These are phyloP conservation scores for Flueggea neowawraea DNA, from an alignment of 441 rosid species.

Conservation along the genomic window DNA sequence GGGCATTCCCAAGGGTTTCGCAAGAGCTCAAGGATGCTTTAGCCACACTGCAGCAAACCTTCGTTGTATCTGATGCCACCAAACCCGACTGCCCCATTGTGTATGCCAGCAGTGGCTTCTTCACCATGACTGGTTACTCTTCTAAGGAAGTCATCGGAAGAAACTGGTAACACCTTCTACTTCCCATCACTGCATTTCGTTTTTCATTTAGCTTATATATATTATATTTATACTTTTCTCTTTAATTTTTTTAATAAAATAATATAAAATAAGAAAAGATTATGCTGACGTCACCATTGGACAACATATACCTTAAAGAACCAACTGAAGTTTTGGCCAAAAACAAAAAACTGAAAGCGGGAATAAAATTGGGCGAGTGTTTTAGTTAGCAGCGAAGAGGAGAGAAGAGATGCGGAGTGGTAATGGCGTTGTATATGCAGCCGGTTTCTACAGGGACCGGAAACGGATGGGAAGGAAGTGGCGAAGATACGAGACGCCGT, in stretches of 20 bases:
- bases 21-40: conserved; percentile 89
- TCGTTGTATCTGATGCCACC: conserved; percentile 91
- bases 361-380: too few species aligned
- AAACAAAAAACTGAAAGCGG: too few species aligned
- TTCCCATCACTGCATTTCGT: not conserved
- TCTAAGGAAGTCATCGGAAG: conserved; percentile 78
- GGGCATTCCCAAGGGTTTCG: conserved; percentile 66
- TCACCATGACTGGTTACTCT: conserved; percentile 88
- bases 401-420: too few species aligned
- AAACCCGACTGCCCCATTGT: conserved; percentile 85
- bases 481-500: conserved; percentile 72
- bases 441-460: conserved; percentile 94
- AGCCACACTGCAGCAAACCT: conserved; percentile 88
- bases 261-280: too few species aligned
- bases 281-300: too few species aligned
- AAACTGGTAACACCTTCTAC: conserved; percentile 53
- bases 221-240: not conserved
- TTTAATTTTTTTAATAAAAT: too few species aligned
- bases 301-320: too few species aligned
- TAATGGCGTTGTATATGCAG: conserved; percentile 34
- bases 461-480: conserved; percentile 73
- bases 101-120: conserved; percentile 94
- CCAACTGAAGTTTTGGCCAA: too few species aligned
- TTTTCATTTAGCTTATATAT: too few species aligned
- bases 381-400: too few species aligned